Evolutionary conservation across 2,329 filamentous ascomycete species (phyloP).

Genomic region (Metarhizium brunneum): DNA sequence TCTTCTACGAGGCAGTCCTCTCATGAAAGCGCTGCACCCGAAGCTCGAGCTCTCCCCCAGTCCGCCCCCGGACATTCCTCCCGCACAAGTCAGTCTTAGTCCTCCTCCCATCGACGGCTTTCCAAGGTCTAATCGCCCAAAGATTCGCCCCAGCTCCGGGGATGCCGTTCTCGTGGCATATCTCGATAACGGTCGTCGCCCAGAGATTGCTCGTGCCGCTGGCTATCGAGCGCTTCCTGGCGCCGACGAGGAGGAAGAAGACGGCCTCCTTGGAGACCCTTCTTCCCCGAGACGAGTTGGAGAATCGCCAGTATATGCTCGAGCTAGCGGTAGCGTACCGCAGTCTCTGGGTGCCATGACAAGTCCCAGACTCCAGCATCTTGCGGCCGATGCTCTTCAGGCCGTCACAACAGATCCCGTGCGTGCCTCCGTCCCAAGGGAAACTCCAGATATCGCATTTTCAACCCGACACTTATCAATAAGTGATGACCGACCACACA

Average conservation of each 20-base stretch:
- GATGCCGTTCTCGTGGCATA: constrained; percentile 59
- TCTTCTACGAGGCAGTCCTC: constrained; percentile 30
- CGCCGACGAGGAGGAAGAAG: constrained; percentile 33
- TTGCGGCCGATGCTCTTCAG: constrained; percentile 24
- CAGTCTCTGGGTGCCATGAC: constrained; percentile 1
- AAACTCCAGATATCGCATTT: constrained; percentile 18
- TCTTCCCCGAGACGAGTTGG: background rate
- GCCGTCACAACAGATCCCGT: constrained; percentile 13
- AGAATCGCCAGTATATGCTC: background rate
- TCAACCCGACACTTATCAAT: constrained; percentile 23
- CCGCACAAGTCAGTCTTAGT: constrained; percentile 25
- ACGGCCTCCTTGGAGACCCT: constrained; percentile 16
- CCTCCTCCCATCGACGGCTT: constrained; percentile 24
- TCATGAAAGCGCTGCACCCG: constrained; percentile 24
- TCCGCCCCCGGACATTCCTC: constrained; percentile 26
- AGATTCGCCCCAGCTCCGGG: constrained; percentile 47
- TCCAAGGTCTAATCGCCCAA: constrained; percentile 41
- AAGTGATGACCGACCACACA: constrained; percentile 20
- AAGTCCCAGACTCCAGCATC: constrained; percentile 17
- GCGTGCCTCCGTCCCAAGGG: constrained; percentile 9
- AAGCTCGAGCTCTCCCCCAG: constrained; percentile 22
- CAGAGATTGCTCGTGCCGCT: constrained; percentile 53
- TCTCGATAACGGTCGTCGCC: constrained; percentile 54
- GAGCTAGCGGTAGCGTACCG: background rate
- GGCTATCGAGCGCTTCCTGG: constrained; percentile 42